Evolutionary conservation across 805 yeast genomes (phyloP).

Genomic region (Ogataea corticis): DNA sequence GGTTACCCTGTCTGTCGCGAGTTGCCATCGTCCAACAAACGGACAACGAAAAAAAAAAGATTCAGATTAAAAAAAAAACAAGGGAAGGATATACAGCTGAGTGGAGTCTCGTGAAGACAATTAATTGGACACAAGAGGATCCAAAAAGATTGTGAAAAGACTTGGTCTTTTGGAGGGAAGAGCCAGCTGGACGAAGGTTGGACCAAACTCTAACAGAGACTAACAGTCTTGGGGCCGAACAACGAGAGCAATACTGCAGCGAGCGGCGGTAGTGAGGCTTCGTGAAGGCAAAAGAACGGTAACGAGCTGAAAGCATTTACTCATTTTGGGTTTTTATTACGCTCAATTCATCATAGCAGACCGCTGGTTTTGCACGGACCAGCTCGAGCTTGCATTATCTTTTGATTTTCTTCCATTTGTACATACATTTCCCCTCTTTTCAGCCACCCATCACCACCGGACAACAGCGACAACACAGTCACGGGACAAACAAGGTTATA

Average conservation of each 20-base stretch:
- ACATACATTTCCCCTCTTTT: background rate
- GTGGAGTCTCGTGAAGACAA: no score
- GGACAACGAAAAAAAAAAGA: slow-evolving; percentile 12
- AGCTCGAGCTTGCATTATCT: background rate
- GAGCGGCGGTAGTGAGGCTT: slow-evolving; percentile 8
- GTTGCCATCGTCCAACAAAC: slow-evolving; percentile 8
- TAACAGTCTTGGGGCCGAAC: slow-evolving; percentile 6
- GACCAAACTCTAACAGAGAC: slow-evolving; percentile 5
- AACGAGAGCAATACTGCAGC: slow-evolving; percentile 3
- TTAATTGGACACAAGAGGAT: background rate
- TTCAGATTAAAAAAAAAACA: slow-evolving; percentile 6
- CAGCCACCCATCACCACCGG: background rate
- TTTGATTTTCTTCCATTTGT: background rate
- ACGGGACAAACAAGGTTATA: background rate
- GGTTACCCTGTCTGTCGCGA: slow-evolving; percentile 4
- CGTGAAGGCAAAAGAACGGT: background rate
- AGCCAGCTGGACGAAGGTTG: slow-evolving; percentile 5
- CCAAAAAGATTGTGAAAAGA: background rate
- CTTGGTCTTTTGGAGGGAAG: slow-evolving; percentile 3
- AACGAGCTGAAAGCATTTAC: no score
- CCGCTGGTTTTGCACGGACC: background rate
- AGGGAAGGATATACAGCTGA: slow-evolving; percentile 3
- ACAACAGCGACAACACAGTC: background rate
- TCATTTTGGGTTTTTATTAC: background rate
- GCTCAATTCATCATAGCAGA: slow-evolving; percentile 2